phyloP scores from a whole-genome alignment of 2,329 filamentous ascomycete species.

The Diaporthe aspalathi region DNA sequence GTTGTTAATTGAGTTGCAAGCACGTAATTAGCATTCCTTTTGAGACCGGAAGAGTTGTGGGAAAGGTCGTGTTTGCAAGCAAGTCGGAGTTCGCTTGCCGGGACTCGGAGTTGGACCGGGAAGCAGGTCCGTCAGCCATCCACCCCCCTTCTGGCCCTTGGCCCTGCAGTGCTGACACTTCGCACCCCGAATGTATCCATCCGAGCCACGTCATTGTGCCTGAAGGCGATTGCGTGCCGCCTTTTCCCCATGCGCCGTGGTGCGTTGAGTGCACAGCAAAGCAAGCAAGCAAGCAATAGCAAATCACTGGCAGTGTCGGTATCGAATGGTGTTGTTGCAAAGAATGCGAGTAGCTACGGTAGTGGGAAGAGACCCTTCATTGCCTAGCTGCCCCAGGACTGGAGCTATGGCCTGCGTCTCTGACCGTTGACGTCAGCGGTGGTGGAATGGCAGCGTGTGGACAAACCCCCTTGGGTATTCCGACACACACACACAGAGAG shows the following conservation, averaged over 20 bases:
- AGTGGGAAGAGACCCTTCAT: too few species aligned
- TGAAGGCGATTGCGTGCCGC: not conserved
- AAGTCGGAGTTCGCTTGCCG: constrained; percentile 8
- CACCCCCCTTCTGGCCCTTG: not conserved
- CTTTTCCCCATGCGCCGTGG: not conserved
- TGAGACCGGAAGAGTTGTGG: not conserved
- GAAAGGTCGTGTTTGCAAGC: not conserved
- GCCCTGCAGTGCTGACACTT: constrained; percentile 16
- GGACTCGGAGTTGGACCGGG: constrained; percentile 14
- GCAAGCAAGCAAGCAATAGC: not conserved
- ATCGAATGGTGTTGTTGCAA: not conserved
- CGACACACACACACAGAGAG: not conserved
- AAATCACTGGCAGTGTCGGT: not conserved
- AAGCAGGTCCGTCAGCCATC: not conserved
- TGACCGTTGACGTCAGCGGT: constrained; percentile 24
- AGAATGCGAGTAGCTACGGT: too few species aligned
- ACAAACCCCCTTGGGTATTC: not conserved
- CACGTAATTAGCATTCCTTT: not conserved
- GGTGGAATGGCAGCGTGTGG: too few species aligned
- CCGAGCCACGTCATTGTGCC: constrained; percentile 4
- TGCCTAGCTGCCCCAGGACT: not conserved
- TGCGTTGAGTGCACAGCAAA: not conserved
- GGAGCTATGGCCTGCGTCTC: not conserved
- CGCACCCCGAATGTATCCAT: not conserved
- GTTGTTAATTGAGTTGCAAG: not conserved